These are phyloP conservation scores for Russula olivacea DNA, from an alignment of 768 basidiomycete species.

Conservation along the genomic window DNA sequence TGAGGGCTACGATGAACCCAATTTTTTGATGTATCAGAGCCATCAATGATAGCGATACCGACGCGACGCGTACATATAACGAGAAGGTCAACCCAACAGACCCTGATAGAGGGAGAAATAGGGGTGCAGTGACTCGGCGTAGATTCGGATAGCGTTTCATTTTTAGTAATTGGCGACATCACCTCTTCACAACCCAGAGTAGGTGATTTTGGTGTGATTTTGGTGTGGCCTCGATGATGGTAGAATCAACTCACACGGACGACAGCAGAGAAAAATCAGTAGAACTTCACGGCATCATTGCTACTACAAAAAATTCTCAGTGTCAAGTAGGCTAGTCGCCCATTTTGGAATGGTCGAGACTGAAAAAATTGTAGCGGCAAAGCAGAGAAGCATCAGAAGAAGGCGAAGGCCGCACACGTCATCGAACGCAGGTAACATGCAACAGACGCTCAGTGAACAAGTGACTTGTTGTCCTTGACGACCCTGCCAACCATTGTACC, in stretches of 20 bases:
- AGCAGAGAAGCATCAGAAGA: background rate
- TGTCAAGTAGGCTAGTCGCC: background rate
- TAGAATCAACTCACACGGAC: background rate
- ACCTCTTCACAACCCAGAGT: background rate
- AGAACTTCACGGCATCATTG: background rate
- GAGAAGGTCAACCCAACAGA: conserved; percentile 25
- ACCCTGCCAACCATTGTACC: too few relatives aligned
- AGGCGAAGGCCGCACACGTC: background rate
- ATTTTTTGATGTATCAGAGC: conserved; percentile 1
- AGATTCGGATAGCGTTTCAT: background rate
- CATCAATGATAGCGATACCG: background rate
- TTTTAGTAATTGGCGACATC: conserved; percentile 1
- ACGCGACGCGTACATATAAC: conserved; percentile 24
- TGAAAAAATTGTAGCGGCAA: background rate
- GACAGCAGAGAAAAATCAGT: background rate
- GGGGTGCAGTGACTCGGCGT: conserved; percentile 5
- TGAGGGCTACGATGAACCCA: conserved; percentile 17
- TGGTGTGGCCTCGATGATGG: background rate
- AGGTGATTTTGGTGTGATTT: background rate
- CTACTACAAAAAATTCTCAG: background rate
- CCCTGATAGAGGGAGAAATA: conserved; percentile 9
- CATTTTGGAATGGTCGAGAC: background rate
- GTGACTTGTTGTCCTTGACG: background rate
- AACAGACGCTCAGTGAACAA: background rate
- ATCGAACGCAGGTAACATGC: background rate